phyloP scores from a whole-genome alignment of 257 asterid genomes.

The Solanum sitiens region DNA sequence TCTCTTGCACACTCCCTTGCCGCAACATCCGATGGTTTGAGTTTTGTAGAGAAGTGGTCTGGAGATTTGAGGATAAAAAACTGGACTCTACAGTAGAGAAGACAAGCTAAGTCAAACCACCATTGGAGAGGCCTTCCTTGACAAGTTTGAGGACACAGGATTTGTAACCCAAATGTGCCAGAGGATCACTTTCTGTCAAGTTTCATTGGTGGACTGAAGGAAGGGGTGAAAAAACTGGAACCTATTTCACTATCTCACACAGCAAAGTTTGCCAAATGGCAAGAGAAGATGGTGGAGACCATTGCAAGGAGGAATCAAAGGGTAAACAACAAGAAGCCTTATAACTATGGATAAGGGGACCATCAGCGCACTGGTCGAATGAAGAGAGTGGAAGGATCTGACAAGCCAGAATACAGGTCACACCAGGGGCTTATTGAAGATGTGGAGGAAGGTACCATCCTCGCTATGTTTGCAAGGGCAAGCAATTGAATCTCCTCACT shows the following conservation, averaged over 20 bases:
- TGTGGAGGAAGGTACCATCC: not conserved
- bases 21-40: not conserved
- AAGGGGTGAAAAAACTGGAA: not conserved
- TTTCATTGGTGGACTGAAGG: not conserved
- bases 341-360: not conserved
- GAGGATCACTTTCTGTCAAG: not conserved
- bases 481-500: not conserved
- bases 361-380: not conserved
- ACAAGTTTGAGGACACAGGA: not conserved
- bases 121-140: not conserved
- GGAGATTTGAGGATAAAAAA: not conserved
- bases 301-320: not conserved
- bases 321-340: not conserved
- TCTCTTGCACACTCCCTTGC: not conserved
- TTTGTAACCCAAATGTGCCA: not conserved
- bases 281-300: not conserved
- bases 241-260: not conserved
- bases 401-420: not conserved
- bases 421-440: not conserved
- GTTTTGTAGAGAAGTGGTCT: not conserved
- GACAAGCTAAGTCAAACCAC: not conserved
- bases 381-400: not conserved
- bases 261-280: not conserved
- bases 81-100: not conserved
- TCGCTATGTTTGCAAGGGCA: not conserved